Conservation (phyloP, 208 protist genomes). For the Leishmania lainsoni region DNA sequence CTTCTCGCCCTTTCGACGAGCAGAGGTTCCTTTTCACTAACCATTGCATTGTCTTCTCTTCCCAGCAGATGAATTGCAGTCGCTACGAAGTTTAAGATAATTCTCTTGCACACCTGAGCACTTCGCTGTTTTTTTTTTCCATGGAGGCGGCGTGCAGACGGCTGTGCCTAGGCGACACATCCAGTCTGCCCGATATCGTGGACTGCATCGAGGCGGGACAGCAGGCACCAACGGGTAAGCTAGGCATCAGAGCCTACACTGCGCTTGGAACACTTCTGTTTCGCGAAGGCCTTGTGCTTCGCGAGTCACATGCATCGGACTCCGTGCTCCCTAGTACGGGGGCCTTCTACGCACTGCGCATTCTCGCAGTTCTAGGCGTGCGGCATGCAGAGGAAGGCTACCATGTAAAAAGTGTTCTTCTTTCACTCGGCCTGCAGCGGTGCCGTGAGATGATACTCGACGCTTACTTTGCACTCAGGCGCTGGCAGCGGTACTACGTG, state of each 20-base stretch:
- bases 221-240: neutral
- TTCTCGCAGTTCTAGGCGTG: slow-evolving; percentile 33
- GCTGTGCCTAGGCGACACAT: slow-evolving; percentile 39
- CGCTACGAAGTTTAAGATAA: neutral
- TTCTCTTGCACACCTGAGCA: neutral
- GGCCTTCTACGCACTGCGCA: slow-evolving; percentile 39
- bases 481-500: slow-evolving; percentile 33
- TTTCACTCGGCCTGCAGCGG: slow-evolving; percentile 32
- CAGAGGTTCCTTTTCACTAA: neutral
- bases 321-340: slow-evolving; percentile 15
- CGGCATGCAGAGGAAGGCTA: slow-evolving; percentile 19
- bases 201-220: slow-evolving; percentile 36
- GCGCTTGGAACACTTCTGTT: slow-evolving; percentile 41
- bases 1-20: neutral
- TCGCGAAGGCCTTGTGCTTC: slow-evolving; percentile 31
- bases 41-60: neutral
- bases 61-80: neutral
- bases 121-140: slow-evolving; percentile 4
- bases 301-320: neutral
- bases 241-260: slow-evolving; percentile 8
- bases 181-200: slow-evolving; percentile 41
- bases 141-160: slow-evolving; percentile 43
- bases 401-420: slow-evolving; percentile 29
- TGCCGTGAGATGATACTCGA: slow-evolving; percentile 60
- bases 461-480: slow-evolving; percentile 43